Conservation (phyloP, 2,329 filamentous ascomycete species). For the Pyricularia grisea region DNA sequence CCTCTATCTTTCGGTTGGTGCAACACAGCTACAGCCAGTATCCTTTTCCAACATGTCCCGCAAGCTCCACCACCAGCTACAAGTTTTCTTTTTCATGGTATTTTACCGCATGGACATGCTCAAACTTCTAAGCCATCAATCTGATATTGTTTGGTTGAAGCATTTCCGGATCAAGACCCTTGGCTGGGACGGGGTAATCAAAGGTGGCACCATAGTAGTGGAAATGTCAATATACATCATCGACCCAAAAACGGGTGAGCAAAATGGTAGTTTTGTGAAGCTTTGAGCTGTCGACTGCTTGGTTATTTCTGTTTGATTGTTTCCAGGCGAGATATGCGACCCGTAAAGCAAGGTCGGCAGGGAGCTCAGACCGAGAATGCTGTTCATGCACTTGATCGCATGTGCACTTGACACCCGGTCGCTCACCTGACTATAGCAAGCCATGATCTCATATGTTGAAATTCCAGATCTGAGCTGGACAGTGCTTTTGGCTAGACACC, state of each 20-base stretch:
- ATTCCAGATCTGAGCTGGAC: neutral
- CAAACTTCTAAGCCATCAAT: conserved; percentile 22
- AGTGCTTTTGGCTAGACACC: no score
- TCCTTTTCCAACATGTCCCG: conserved; percentile 27
- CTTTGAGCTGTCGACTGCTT: no score
- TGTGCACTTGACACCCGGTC: neutral
- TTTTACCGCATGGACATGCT: no score
- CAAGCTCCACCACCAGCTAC: conserved; percentile 22
- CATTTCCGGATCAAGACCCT: conserved; percentile 27
- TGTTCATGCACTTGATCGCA: neutral
- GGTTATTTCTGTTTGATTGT: no score
- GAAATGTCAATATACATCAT: conserved; percentile 12
- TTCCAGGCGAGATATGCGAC: no score
- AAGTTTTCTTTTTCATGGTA: conserved; percentile 23
- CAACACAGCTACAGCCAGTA: conserved; percentile 32
- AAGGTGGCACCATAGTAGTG: conserved; percentile 32
- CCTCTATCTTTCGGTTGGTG: conserved; percentile 23
- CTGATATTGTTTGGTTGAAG: conserved; percentile 32
- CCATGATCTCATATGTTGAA: neutral
- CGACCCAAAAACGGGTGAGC: neutral
- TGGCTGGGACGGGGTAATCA: conserved; percentile 24
- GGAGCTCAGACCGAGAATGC: neutral
- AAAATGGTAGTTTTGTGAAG: neutral
- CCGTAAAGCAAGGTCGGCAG: neutral
- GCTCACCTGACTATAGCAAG: neutral